A percentile compares a stretch with the other conserved stretches of the same genome.
phyloP scores from a whole-genome alignment of 805 yeast species.

The Nakazawaea holstii region DNA sequence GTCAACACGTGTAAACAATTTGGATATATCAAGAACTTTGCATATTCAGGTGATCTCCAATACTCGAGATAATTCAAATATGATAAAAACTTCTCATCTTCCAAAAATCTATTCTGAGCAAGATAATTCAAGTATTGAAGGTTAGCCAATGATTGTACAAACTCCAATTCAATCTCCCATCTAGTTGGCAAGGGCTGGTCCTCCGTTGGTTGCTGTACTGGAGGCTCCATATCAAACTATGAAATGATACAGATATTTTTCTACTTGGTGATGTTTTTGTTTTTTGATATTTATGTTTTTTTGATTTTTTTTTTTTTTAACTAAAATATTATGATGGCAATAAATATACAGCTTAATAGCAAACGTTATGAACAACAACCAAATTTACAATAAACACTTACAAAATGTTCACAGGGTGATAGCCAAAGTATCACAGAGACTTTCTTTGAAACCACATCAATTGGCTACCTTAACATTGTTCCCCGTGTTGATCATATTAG shows the following conservation, averaged over 20 bases:
- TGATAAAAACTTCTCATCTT: slow-evolving; percentile 64
- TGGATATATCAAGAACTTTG: slow-evolving; percentile 74
- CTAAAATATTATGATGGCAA: not conserved
- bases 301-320: not conserved
- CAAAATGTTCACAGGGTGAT: not conserved
- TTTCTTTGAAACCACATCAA: slow-evolving; percentile 7
- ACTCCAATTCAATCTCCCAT: slow-evolving; percentile 88
- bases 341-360: too few relatives aligned
- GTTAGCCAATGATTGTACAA: slow-evolving; percentile 88
- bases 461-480: slow-evolving; percentile 16
- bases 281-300: not conserved
- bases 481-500: slow-evolving; percentile 42
- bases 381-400: slow-evolving; percentile 1
- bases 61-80: slow-evolving; percentile 80
- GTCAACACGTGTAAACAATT: slow-evolving; percentile 80
- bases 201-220: not conserved
- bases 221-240: too few relatives aligned
- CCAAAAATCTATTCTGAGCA: slow-evolving; percentile 77
- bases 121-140: slow-evolving; percentile 81
- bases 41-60: slow-evolving; percentile 73
- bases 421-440: not conserved
- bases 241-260: too few relatives aligned
- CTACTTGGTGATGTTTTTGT: too few relatives aligned
- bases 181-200: slow-evolving; percentile 23
- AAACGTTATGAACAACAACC: not conserved